phyloP scores from a whole-genome alignment of 2,329 filamentous ascomycete species.

The Periglandula ipomoeae region DNA sequence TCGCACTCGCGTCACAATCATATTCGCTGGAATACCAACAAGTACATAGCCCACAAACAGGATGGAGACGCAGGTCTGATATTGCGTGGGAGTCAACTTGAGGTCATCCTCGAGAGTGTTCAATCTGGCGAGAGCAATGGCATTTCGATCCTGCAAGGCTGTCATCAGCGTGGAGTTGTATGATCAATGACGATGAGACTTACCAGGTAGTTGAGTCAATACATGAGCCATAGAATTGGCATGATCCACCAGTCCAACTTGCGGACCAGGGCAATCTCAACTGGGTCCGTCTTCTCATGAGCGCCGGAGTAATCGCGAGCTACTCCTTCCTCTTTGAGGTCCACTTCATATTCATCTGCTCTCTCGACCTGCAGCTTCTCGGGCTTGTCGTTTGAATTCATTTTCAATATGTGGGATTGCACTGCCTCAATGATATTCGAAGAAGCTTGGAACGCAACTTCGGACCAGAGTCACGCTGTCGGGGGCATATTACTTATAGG shows the following conservation, averaged over 20 bases:
- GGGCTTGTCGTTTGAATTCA: not conserved
- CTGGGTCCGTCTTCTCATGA: slow-evolving; percentile 28
- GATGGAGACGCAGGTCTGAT: slow-evolving; percentile 21
- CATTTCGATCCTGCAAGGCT: no score
- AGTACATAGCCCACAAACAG: slow-evolving; percentile 36
- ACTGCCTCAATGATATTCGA: no score
- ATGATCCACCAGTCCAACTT: slow-evolving; percentile 31
- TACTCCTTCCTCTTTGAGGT: not conserved
- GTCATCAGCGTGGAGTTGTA: slow-evolving; percentile 38
- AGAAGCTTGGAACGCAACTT: no score
- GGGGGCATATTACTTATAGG: no score
- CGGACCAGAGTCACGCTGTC: no score
- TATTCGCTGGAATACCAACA: slow-evolving; percentile 32
- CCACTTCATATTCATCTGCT: not conserved
- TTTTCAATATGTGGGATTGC: not conserved
- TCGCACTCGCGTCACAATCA: slow-evolving; percentile 33
- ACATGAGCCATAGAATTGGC: slow-evolving; percentile 6
- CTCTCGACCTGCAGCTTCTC: not conserved
- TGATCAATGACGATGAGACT: not conserved
- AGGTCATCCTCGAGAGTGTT: slow-evolving; percentile 22
- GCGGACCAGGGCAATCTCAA: slow-evolving; percentile 28
- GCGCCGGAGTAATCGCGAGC: slow-evolving; percentile 27
- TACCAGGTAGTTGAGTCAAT: slow-evolving; percentile 16
- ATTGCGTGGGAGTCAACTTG: slow-evolving; percentile 16
- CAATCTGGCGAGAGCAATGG: no score